phyloP scores from a whole-genome alignment of 2,329 filamentous ascomycete species.

The Xylariales sp. region DNA sequence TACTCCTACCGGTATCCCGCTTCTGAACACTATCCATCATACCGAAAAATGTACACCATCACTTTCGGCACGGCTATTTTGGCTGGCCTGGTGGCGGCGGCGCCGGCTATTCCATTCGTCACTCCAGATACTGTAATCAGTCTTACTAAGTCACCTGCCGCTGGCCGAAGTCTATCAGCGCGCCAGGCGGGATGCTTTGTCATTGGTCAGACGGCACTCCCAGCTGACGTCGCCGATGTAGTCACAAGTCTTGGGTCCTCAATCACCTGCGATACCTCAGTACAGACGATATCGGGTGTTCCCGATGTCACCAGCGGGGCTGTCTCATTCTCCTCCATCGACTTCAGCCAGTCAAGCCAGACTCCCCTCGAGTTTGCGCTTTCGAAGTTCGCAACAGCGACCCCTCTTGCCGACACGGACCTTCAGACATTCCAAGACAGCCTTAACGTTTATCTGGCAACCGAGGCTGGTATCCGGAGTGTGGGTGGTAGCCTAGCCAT shows the following conservation, averaged over 20 bases:
- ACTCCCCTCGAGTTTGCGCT: constrained; percentile 52
- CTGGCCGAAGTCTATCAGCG: neutral
- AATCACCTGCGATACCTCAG: constrained; percentile 44
- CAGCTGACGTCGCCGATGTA: constrained; percentile 41
- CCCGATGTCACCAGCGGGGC: constrained; percentile 51
- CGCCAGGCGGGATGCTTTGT: constrained; percentile 42
- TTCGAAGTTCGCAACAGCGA: constrained; percentile 45
- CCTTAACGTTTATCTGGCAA: constrained; percentile 54
- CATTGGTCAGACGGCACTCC: constrained; percentile 44
- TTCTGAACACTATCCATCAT: neutral
- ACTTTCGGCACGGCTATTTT: constrained; percentile 5
- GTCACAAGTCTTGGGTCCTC: constrained; percentile 35
- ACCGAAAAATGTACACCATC: constrained; percentile 6
- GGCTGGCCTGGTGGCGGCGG: constrained; percentile 7
- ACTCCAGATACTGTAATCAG: constrained; percentile 7
- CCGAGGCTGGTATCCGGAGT: constrained; percentile 53
- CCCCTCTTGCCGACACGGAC: constrained; percentile 43
- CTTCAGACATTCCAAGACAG: constrained; percentile 47
- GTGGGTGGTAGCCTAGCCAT: constrained; percentile 48
- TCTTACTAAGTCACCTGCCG: constrained; percentile 1
- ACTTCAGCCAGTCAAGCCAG: constrained; percentile 47
- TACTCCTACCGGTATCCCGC: neutral
- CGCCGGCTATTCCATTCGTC: constrained; percentile 7
- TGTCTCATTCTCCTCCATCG: constrained; percentile 48
- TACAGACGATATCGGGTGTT: constrained; percentile 46